phyloP scores from a whole-genome alignment of 768 basidiomycete genomes.

The Boletus eberwhitei region DNA sequence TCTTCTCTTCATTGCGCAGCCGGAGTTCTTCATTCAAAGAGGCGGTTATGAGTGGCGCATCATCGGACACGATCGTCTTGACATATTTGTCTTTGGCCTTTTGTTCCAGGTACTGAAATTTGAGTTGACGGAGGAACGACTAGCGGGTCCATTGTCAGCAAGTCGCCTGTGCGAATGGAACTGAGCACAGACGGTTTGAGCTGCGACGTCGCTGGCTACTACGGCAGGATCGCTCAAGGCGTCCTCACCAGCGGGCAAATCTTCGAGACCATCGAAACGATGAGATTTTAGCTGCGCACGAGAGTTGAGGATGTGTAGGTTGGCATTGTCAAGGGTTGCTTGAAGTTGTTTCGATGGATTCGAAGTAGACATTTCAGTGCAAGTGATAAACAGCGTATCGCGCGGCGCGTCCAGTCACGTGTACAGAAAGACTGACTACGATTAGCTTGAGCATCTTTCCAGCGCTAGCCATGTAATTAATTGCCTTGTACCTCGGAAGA shows the following conservation, averaged over 20 bases:
- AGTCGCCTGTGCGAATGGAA: background rate
- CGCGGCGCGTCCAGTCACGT: conserved; percentile 7
- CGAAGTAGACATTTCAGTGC: conserved; percentile 16
- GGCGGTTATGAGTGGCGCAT: conserved; percentile 74
- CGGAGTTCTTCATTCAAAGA: conserved; percentile 73
- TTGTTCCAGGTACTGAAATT: conserved; percentile 87
- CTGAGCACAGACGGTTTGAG: conserved; percentile 52
- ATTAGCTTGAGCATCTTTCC: too few species aligned
- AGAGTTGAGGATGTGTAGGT: conserved; percentile 21
- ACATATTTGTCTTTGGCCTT: conserved; percentile 89
- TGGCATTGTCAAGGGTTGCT: conserved; percentile 23
- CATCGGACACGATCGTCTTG: conserved; percentile 82
- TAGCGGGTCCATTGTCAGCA: conserved; percentile 26
- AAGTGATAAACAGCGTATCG: background rate
- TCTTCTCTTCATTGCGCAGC: conserved; percentile 63
- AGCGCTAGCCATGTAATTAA: too few species aligned
- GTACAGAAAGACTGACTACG: background rate
- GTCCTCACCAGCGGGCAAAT: conserved; percentile 25
- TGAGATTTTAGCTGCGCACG: conserved; percentile 23
- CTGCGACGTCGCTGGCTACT: conserved; percentile 54
- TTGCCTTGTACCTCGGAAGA: too few species aligned
- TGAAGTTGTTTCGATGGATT: conserved; percentile 26
- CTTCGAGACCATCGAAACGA: conserved; percentile 30
- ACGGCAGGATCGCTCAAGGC: conserved; percentile 50
- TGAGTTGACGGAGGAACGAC: conserved; percentile 76